Evolutionary conservation across 140 eudicot species (phyloP).

Genomic region (Oenanthe javanica): DNA sequence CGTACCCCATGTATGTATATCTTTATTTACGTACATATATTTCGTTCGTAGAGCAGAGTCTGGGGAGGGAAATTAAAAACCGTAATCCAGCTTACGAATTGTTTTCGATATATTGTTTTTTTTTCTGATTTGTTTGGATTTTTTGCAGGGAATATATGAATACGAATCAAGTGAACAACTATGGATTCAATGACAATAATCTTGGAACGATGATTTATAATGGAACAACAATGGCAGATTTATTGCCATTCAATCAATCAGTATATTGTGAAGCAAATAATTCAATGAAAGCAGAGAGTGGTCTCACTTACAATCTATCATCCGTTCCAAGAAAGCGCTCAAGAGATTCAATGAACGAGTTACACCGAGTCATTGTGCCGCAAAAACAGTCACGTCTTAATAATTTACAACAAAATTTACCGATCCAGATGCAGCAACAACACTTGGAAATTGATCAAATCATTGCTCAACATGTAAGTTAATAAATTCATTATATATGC

Average conservation of each 20-base stretch:
- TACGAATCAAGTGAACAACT: slow-evolving; percentile 16
- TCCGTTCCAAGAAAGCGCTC: slow-evolving; percentile 21
- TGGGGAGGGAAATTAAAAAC: neutral
- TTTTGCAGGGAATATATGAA: slow-evolving; percentile 16
- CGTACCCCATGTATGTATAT: neutral
- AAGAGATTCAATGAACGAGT: slow-evolving; percentile 21
- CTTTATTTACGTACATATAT: neutral
- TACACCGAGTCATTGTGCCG: neutral
- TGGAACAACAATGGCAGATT: slow-evolving; percentile 18
- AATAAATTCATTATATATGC: no score
- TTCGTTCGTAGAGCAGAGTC: neutral
- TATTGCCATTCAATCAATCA: slow-evolving; percentile 14
- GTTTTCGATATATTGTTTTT: no score
- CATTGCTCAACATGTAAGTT: slow-evolving; percentile 35
- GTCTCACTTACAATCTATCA: slow-evolving; percentile 26
- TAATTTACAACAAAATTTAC: slow-evolving; percentile 2
- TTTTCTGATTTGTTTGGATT: neutral
- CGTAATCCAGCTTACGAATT: neutral
- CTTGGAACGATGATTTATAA: neutral
- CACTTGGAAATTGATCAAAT: slow-evolving; percentile 17
- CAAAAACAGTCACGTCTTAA: neutral
- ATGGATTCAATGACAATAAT: slow-evolving; percentile 3
- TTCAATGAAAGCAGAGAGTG: slow-evolving; percentile 33
- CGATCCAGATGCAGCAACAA: slow-evolving; percentile 13
- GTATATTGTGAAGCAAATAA: slow-evolving; percentile 20